These are phyloP conservation scores for Dictyophora rubrovolvata DNA, from an alignment of 768 basidiomycete genomes.

Conservation along the genomic window DNA sequence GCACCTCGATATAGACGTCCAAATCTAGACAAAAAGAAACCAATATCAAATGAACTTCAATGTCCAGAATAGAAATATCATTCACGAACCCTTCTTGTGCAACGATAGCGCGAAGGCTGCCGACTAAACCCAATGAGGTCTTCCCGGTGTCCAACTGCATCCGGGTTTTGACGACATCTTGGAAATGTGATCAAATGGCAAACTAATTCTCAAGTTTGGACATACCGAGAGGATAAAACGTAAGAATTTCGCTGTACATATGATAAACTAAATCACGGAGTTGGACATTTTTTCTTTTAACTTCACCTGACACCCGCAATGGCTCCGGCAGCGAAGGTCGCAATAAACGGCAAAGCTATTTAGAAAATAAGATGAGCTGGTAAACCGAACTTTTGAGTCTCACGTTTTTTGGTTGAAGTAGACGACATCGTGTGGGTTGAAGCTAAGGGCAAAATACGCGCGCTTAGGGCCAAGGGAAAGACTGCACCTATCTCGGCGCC, in stretches of 20 bases:
- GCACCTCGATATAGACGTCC: constrained; percentile 84
- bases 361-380: neutral
- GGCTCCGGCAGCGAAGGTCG: constrained; percentile 91
- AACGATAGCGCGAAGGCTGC: constrained; percentile 74
- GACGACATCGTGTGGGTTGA: constrained; percentile 4
- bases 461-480: neutral
- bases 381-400: neutral
- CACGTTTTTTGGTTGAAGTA: neutral
- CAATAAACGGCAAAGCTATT: constrained; percentile 70
- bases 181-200: neutral
- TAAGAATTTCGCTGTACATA: constrained; percentile 32
- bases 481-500: neutral
- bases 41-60: neutral
- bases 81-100: constrained; percentile 76
- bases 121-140: constrained; percentile 62
- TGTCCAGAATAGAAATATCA: constrained; percentile 17
- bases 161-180: constrained; percentile 82
- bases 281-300: neutral
- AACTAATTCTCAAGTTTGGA: neutral
- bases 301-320: constrained; percentile 68
- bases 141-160: constrained; percentile 95
- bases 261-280: constrained; percentile 8
- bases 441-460: neutral
- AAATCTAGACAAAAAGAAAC: constrained; percentile 30
- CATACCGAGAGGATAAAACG: constrained; percentile 85